Conservation (phyloP, 306 rosid genomes). For the Castanopsis chinensis region DNA sequence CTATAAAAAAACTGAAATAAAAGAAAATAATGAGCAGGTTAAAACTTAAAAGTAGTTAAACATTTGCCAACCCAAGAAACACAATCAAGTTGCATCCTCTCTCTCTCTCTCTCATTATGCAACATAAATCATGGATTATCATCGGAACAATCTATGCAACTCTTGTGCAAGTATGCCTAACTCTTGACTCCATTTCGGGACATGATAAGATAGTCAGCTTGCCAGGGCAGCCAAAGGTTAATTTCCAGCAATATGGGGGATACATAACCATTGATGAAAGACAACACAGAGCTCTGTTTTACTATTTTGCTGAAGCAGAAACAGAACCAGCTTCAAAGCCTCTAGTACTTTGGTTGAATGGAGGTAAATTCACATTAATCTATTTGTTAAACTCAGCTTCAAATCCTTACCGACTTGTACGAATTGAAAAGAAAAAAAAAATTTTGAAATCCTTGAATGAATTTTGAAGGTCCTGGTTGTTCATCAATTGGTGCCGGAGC, state of each 20-base stretch:
- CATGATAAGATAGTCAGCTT: conserved; percentile 17
- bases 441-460: conserved; percentile 10
- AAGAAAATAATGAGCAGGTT: neutral
- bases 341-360: conserved; percentile 60
- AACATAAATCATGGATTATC: conserved; percentile 12
- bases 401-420: neutral
- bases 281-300: conserved; percentile 37
- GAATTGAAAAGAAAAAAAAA: neutral
- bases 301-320: conserved; percentile 49
- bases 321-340: conserved; percentile 39
- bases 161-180: conserved; percentile 13
- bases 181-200: conserved; percentile 4
- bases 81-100: neutral
- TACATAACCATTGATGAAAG: conserved; percentile 30
- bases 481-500: conserved; percentile 81
- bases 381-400: neutral
- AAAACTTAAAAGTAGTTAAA: neutral
- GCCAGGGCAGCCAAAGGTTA: conserved; percentile 47
- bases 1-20: neutral
- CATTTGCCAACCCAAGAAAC: neutral
- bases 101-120: neutral
- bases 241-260: conserved; percentile 41
- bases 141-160: conserved; percentile 1
- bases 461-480: conserved; percentile 77
- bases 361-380: conserved; percentile 36